phyloP scores from a whole-genome alignment of 176 grass and related monocot species.

The Aegilops bicornis region DNA sequence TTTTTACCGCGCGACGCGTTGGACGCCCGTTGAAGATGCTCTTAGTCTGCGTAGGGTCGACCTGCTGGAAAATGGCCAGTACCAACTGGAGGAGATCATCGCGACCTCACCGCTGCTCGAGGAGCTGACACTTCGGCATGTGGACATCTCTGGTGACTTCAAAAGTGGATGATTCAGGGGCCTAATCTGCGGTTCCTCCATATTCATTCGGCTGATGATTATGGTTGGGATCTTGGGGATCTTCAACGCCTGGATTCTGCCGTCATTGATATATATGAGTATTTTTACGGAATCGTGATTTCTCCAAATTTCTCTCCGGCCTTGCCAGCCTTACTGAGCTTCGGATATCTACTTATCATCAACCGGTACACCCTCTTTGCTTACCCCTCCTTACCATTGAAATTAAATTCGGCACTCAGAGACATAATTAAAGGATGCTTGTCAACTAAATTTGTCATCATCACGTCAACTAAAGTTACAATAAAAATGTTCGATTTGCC shows the following conservation, averaged over 20 bases:
- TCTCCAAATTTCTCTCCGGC: neutral
- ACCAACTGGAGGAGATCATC: conserved; percentile 30
- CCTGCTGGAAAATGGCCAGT: neutral
- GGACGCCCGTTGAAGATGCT: too few relatives aligned
- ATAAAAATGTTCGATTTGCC: too few relatives aligned
- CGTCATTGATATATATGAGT: conserved; percentile 11
- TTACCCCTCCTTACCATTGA: neutral
- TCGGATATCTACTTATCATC: neutral
- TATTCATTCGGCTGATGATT: too few relatives aligned
- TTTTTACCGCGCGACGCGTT: too few relatives aligned
- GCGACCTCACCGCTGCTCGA: conserved; percentile 14
- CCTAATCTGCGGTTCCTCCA: too few relatives aligned
- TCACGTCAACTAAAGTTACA: too few relatives aligned
- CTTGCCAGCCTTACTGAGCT: neutral
- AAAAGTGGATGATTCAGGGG: too few relatives aligned
- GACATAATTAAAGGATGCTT: neutral
- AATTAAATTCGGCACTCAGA: neutral
- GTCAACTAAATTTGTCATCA: too few relatives aligned
- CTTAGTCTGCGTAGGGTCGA: neutral
- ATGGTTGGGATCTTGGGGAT: neutral
- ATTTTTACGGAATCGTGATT: neutral
- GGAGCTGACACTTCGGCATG: neutral
- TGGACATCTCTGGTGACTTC: neutral
- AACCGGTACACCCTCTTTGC: neutral
- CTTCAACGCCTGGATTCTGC: neutral